Base-by-base conservation (phyloP, 257 asterid species). In the Ilex asprella region DNA sequence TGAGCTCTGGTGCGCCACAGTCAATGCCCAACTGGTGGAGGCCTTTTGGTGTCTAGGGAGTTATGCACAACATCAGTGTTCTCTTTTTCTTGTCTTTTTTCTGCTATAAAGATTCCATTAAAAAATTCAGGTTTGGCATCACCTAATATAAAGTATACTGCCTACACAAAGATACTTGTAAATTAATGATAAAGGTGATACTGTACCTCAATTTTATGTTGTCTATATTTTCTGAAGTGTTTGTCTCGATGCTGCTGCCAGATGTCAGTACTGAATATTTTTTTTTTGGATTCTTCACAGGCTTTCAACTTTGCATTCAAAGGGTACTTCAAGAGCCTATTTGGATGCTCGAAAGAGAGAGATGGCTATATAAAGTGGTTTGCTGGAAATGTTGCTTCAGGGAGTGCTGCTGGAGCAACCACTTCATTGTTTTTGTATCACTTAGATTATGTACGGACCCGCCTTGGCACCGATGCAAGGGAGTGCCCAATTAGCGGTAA, bases 401-500 rank as follows among this genome's bases (percentile, higher is more conserved):
- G 99, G 63, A 93, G 97, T 78, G 97, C 99, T 74, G 97, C 99
- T 39, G 99, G 97, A 70, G 97, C 96, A 14, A 89, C 94, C 14
- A 93, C 99, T 30, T 93, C 97, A 29, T 64, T 84, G 56, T 78
- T 84, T 76, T 77, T 84, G 21, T 84, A 84, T 72, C 90, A 84
- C 71, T 70, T 84, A 12, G 90, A 84, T 70, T 84, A 74, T 67
- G 90, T 85, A 67, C 65, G 90, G 56, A 84, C 90, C 68, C 85
- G 90, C 35, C 59, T 84, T 70, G 90, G 69, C 46, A 76, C 81
- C 35, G 85, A 84, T 83, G 65, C 78, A 60, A 67, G 61, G 64
- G 59, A 60, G 67, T 64, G 78, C 46, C 66, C 65, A 46, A 35
- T 67, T 67, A 78, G 69, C 65, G 74, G 82, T 29, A 76, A 76